Base-by-base conservation (phyloP, 1,284 basidiomycete species). In the Pterulicium gracile region DNA sequence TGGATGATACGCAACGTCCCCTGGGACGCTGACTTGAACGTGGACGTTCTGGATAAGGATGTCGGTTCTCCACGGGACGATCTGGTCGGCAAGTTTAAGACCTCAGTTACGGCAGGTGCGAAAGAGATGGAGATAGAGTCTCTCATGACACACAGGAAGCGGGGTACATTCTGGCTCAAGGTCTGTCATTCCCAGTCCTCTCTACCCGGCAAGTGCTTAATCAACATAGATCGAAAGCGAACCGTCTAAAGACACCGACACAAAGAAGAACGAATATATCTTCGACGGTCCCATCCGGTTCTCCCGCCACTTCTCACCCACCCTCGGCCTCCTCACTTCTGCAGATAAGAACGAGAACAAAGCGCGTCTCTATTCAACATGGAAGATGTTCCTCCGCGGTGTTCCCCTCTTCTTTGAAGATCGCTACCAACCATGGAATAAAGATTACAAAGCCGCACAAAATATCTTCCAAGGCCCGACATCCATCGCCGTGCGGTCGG, bases 1-100 rank as follows among this genome's bases (percentile, higher is more conserved):
- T 87, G 84, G 84, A 63, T 65, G 34, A 61, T 86, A 52, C 80
- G 75, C 61, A 84, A 82, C 55, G 83, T 87, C 2, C 84, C 83
- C 0, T 59, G 60, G 1, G 70, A 65, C n/a, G 80, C 81, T 1
- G 68, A 64, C 21, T 59, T 87, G 2, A 56, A 62, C 4, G 73
- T 87, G 10, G 65, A 73, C 41, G 67, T 87, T 18, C 60, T 77
- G 46, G 81, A 84, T 57, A 85, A 86, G 55, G 80, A 86, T 54
- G 69, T 75, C 43, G 74, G 72, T 10, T 61, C 66, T 0, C 61
- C 73, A 23, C 66, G 67, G 10, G 81, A 87, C 55, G 78, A 80
- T 53, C 77, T 66, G 54, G 70, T 88, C 48, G 84, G 84, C n/a
- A 73, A 66, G 42, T 75, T 84, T 56, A 68, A 69, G 46, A 73